Evolutionary conservation across 176 grass and related monocot species (phyloP), one percentile per base, ranked within the genome.

Genomic region (Carex kokanica): DNA sequence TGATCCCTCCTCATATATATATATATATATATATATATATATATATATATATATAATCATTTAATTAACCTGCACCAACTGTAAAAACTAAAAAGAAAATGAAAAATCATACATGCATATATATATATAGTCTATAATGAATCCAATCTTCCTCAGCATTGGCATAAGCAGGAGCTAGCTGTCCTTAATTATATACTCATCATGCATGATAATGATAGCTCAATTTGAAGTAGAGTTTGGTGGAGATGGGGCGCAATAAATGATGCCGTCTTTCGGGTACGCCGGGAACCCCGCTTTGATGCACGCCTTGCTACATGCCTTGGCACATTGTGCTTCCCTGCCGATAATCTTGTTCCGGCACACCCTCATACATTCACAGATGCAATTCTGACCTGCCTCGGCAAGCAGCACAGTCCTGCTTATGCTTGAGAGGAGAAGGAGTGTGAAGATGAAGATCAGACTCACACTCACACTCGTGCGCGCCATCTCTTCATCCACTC

Each of bases 361-460:
- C 52, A 79, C 54, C 77, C 60, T 79, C 54, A 79, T 29, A 34
- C 77, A 79, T 79, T 79, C 77, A 32, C 77, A 79, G 31, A 79
- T 54, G 53, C 77, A 79, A 18, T 79, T 60, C 27, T 79, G 27
- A 60, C 77, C 54, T 34, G 77, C 77, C 16, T 79, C 77, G 2
- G 53, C 77, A 36, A 40, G 24, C 5, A 2, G 12, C 25, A 38
- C 54, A 2, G 24, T 79, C 24, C 24, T 38, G 24, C 52, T 32
- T 7, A n/a, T n/a, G n/a, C n/a, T n/a, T n/a, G 49, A 79, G 53
- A 60, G 8, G n/a, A 79, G 10, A 54, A 79, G 16, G 9, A 79
- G 77, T 8, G 45, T 58, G 54, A 79, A 12, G 16, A 60, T 8
- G 31, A 60, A 58, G 54, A 79, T 79, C 51, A 79, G 29, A 79